A percentile compares a stretch with the other conserved stretches of the same genome.
phyloP scores from a whole-genome alignment of 2,329 filamentous ascomycete species.

The Clarireedia homoeocarpa region DNA sequence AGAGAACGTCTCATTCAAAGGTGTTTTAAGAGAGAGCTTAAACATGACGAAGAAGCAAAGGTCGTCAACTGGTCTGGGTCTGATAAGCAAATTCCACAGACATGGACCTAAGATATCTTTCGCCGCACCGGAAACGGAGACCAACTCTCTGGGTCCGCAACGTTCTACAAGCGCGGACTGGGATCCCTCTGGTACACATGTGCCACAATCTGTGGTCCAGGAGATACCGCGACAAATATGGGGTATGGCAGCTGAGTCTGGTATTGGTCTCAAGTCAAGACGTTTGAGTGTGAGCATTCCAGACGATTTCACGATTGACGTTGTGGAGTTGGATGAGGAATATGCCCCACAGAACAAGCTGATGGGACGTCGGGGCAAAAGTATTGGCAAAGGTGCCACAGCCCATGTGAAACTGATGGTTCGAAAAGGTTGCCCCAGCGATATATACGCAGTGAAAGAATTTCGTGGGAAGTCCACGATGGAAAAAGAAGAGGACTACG shows the following conservation, averaged over 20 bases:
- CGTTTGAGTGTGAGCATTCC: slow-evolving; percentile 66
- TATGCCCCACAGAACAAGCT: slow-evolving; percentile 65
- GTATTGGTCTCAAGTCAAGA: slow-evolving; percentile 71
- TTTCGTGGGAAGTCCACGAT: slow-evolving; percentile 65
- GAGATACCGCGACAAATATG: slow-evolving; percentile 39
- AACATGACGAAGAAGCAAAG: slow-evolving; percentile 41
- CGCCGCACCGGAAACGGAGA: slow-evolving; percentile 9
- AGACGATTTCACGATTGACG: slow-evolving; percentile 66
- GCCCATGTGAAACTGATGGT: slow-evolving; percentile 77
- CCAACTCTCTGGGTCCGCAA: neutral
- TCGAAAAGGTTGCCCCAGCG: slow-evolving; percentile 52
- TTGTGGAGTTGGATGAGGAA: slow-evolving; percentile 59
- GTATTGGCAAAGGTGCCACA: slow-evolving; percentile 74
- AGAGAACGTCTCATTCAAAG: neutral
- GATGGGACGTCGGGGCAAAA: slow-evolving; percentile 63
- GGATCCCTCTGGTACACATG: neutral
- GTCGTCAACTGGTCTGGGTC: slow-evolving; percentile 21
- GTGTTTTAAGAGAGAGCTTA: slow-evolving; percentile 29
- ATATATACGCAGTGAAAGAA: slow-evolving; percentile 80
- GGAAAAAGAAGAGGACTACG: slow-evolving; percentile 68
- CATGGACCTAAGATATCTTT: slow-evolving; percentile 17
- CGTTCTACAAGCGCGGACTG: slow-evolving; percentile 25
- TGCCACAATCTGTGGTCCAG: slow-evolving; percentile 17
- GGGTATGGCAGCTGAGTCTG: slow-evolving; percentile 57
- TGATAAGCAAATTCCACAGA: slow-evolving; percentile 20